Evolutionary conservation across 2,329 filamentous ascomycete species (phyloP).

Genomic region (Clarireedia hainanense): DNA sequence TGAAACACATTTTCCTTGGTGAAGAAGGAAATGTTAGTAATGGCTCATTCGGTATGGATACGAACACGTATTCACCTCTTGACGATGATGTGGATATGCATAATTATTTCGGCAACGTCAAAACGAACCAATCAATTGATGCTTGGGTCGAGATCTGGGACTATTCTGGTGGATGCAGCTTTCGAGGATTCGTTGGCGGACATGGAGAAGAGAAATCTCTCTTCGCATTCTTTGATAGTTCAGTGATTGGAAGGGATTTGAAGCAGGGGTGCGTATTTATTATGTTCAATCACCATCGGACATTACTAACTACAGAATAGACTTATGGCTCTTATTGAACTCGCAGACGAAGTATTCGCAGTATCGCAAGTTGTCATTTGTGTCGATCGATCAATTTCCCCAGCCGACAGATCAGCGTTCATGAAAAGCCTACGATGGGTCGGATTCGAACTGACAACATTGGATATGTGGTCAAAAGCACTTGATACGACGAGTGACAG

Average conservation of each 20-base stretch:
- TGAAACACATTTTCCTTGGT: constrained; percentile 91
- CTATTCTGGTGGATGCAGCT: constrained; percentile 74
- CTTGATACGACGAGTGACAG: constrained; percentile 61
- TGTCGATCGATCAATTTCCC: constrained; percentile 62
- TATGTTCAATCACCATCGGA: constrained; percentile 1
- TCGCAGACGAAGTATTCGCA: constrained; percentile 67
- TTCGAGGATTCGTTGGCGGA: constrained; percentile 76
- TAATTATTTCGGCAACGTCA: constrained; percentile 22
- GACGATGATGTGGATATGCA: constrained; percentile 22
- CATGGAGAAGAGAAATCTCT: constrained; percentile 63
- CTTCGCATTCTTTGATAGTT: constrained; percentile 81
- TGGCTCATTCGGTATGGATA: constrained; percentile 84
- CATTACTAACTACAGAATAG: constrained; percentile 38
- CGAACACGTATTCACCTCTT: constrained; percentile 44
- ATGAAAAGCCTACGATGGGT: constrained; percentile 88
- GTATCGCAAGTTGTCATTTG: constrained; percentile 75
- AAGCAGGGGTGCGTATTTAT: constrained; percentile 67
- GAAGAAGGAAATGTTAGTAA: constrained; percentile 74
- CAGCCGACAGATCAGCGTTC: constrained; percentile 55
- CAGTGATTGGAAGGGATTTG: constrained; percentile 65
- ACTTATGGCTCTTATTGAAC: constrained; percentile 83
- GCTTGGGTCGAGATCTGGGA: constrained; percentile 42
- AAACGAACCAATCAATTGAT: constrained; percentile 21
- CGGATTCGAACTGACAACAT: constrained; percentile 74
- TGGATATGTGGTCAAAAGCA: constrained; percentile 65